phyloP scores from a whole-genome alignment of 2,329 filamentous ascomycete genomes.

The Penicillium hordei region DNA sequence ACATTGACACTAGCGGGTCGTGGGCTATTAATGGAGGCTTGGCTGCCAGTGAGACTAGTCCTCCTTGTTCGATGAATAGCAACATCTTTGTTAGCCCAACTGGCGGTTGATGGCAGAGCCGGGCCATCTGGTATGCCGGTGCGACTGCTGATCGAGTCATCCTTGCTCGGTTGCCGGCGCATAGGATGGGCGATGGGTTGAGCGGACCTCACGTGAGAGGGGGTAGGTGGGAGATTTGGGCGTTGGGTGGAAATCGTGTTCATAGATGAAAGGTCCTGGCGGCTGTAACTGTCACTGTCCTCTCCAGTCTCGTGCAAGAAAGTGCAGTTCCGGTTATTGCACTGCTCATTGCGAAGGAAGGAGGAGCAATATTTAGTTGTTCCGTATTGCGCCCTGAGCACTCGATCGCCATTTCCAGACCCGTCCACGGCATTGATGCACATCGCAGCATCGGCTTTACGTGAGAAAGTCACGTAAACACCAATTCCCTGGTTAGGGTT shows the following conservation, averaged over 20 bases:
- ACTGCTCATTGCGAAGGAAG: conserved; percentile 90
- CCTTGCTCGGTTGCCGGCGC: conserved; percentile 69
- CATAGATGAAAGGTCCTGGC: conserved; percentile 91
- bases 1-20: conserved; percentile 55
- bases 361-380: conserved; percentile 99
- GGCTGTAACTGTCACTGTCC: conserved; percentile 92
- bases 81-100: conserved; percentile 76
- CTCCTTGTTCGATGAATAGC: conserved; percentile 65
- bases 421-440: conserved; percentile 94
- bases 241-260: conserved; percentile 82
- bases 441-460: conserved; percentile 81
- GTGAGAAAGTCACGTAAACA: conserved; percentile 97
- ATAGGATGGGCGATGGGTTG: conserved; percentile 60
- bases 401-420: conserved; percentile 83
- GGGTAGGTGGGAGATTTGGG: conserved; percentile 57
- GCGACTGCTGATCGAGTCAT: conserved; percentile 63
- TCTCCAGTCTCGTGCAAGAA: conserved; percentile 98
- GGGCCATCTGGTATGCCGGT: conserved; percentile 73
- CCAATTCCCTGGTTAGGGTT: conserved; percentile 79
- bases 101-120: conserved; percentile 89
- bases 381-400: conserved; percentile 73
- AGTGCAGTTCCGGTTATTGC: conserved; percentile 95
- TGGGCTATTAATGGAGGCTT: conserved; percentile 73
- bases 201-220: conserved; percentile 51
- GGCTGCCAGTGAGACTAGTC: conserved; percentile 76